Percentiles rank a stretch among this genome's conserved stretches.
These are phyloP conservation scores for Coniella vitis DNA, from an alignment of 2,329 filamentous ascomycete species.

Conservation along the genomic window DNA sequence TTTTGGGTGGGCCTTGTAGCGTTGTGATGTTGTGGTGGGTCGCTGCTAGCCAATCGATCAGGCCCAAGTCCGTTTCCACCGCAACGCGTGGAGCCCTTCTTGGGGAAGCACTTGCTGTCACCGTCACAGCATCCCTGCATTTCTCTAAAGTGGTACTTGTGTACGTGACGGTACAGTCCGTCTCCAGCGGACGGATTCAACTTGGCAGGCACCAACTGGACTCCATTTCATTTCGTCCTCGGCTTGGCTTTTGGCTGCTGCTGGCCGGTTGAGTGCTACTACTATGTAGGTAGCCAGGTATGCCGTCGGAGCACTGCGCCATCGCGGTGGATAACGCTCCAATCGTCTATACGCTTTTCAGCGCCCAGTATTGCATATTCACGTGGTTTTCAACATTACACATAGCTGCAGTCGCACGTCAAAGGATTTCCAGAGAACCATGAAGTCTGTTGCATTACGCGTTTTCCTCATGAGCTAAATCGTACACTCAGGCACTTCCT, in stretches of 20 bases:
- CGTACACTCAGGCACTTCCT: constrained; percentile 3
- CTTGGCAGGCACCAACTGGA: background rate
- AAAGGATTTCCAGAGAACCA: background rate
- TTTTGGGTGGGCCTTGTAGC: constrained; percentile 13
- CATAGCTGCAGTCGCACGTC: background rate
- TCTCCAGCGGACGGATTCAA: background rate
- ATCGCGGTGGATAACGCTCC: no score
- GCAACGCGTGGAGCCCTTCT: constrained; percentile 9
- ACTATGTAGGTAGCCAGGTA: no score
- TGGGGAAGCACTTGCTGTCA: background rate
- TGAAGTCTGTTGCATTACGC: constrained; percentile 6
- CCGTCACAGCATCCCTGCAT: background rate
- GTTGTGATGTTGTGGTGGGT: constrained; percentile 10
- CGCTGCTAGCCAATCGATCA: constrained; percentile 4
- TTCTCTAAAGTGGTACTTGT: no score
- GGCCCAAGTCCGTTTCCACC: constrained; percentile 12
- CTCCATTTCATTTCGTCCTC: no score
- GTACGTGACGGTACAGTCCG: no score
- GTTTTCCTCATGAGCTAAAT: constrained; percentile 9
- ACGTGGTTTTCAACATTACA: no score
- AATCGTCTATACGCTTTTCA: no score
- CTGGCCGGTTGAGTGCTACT: no score
- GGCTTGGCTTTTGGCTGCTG: no score
- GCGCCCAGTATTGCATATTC: no score
- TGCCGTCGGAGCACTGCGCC: no score